A percentile compares a stretch with the other conserved stretches of the same genome.
Conservation (phyloP, 1,139 yeast species). For the Pichia sp. region DNA sequence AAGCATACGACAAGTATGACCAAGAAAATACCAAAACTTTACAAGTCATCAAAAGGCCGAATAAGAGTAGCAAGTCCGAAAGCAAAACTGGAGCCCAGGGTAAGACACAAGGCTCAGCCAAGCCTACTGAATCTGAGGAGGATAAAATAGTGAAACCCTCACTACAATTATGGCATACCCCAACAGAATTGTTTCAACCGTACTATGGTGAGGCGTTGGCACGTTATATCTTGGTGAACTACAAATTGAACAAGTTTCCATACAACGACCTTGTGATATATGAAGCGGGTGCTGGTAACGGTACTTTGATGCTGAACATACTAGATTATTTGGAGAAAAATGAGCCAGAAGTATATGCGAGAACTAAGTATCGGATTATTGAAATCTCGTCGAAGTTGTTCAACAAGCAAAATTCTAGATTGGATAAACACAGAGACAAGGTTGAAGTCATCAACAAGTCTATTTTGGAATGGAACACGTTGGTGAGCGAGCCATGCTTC, state of each 20-base stretch:
- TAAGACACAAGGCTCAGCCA: not conserved
- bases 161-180: conserved; percentile 85
- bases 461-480: conserved; percentile 67
- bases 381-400: conserved; percentile 73
- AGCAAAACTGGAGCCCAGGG: not conserved
- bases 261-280: conserved; percentile 65
- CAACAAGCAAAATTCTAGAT: conserved; percentile 46
- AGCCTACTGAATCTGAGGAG: conserved; percentile 8
- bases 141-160: conserved; percentile 35
- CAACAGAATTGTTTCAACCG: conserved; percentile 80
- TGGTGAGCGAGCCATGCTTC: conserved; percentile 67
- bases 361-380: conserved; percentile 67
- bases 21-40: conserved; percentile 25
- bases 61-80: not conserved
- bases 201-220: conserved; percentile 84
- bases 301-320: conserved; percentile 78
- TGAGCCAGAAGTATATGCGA: conserved; percentile 67
- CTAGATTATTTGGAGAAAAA: conserved; percentile 57
- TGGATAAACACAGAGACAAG: conserved; percentile 41
- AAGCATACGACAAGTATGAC: conserved; percentile 59
- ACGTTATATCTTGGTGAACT: conserved; percentile 63
- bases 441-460: conserved; percentile 69
- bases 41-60: conserved; percentile 10
- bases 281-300: conserved; percentile 91
- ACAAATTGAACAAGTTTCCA: conserved; percentile 62